phyloP scores from a whole-genome alignment of 192 early-diverging fungal genomes.

The Gryganskiella cystojenkinii region DNA sequence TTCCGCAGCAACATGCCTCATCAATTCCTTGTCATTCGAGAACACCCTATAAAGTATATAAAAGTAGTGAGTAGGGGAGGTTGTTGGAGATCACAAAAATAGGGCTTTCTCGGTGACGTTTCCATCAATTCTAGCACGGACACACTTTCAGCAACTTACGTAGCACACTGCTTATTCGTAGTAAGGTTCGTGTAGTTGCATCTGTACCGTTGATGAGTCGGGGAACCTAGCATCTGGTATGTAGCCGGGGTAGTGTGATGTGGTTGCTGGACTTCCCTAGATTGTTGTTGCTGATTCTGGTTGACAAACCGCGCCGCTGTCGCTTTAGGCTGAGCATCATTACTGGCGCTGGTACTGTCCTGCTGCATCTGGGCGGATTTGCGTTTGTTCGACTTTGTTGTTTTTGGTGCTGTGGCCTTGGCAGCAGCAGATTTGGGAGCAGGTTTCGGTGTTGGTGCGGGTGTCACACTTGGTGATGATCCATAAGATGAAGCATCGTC shows the following conservation, averaged over 20 bases:
- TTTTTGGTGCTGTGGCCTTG: neutral
- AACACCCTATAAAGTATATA: slow-evolving; percentile 5
- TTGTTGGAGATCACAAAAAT: no score
- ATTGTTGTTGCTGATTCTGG: neutral
- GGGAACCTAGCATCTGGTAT: neutral
- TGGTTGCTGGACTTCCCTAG: neutral
- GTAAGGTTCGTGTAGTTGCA: slow-evolving; percentile 21
- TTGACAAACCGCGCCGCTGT: neutral
- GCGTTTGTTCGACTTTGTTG: slow-evolving; percentile 26
- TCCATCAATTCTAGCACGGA: neutral
- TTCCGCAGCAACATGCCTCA: slow-evolving; percentile 10
- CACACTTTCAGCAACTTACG: slow-evolving; percentile 1
- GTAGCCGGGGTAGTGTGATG: neutral
- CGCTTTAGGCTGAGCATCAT: neutral
- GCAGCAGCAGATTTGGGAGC: neutral
- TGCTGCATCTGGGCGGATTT: slow-evolving; percentile 28
- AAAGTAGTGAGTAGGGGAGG: neutral
- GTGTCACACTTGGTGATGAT: neutral
- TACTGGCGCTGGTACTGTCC: neutral
- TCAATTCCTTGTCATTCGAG: neutral
- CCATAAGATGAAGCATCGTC: neutral
- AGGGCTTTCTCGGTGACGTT: no score
- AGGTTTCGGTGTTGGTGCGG: neutral
- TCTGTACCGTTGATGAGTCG: neutral
- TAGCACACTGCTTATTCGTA: slow-evolving; percentile 5